These are phyloP conservation scores for Aspergillus carbonarius DNA, from an alignment of 2,329 filamentous ascomycete species.

Conservation along the genomic window DNA sequence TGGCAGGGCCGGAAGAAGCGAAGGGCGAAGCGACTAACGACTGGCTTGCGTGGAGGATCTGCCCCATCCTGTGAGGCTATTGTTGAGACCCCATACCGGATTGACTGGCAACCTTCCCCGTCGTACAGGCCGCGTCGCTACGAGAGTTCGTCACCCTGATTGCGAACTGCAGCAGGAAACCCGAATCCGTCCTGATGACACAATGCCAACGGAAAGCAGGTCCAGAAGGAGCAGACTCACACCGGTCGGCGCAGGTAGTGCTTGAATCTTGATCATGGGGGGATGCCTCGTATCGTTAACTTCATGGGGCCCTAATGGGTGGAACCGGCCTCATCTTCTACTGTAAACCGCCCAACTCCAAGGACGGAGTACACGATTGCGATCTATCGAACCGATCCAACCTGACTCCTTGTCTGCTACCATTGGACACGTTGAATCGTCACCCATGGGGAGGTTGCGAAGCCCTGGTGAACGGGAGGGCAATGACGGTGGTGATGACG, in stretches of 20 bases:
- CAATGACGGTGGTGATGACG: constrained; percentile 9
- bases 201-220: neutral
- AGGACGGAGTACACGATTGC: neutral
- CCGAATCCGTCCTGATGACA: constrained; percentile 3
- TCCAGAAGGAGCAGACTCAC: neutral
- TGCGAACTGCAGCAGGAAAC: constrained; percentile 11
- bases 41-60: neutral
- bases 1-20: neutral
- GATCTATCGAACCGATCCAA: neutral
- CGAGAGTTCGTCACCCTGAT: constrained; percentile 4
- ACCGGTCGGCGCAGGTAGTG: neutral
- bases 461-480: neutral
- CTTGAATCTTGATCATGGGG: neutral
- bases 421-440: neutral
- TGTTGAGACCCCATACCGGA: neutral
- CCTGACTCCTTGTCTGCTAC: neutral
- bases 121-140: neutral
- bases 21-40: neutral
- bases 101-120: neutral
- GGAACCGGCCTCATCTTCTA: neutral
- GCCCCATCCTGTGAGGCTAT: neutral
- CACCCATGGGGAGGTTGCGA: neutral
- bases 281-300: neutral
- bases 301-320: neutral
- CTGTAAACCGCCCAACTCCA: no score